Percentiles rank a stretch among this genome's conserved stretches.
Evolutionary conservation across 106 monocot genomes (phyloP).

Genomic region (Acanthochlamys bracteata): DNA sequence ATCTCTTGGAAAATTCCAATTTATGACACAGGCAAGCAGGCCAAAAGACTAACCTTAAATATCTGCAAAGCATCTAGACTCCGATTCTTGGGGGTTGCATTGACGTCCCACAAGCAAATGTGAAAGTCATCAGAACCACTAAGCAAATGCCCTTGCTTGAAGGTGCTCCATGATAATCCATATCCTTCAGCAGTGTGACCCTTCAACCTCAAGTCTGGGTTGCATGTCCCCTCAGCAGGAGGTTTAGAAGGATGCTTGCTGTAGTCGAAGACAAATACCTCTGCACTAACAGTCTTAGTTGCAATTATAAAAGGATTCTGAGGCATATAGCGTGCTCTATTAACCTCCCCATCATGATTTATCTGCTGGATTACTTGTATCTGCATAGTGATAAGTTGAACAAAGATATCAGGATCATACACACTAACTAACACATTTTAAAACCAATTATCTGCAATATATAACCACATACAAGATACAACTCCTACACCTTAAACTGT

Average conservation of each 20-base stretch:
- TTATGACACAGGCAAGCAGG: background rate
- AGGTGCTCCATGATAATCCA: constrained; percentile 96
- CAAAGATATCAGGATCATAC: constrained; percentile 1
- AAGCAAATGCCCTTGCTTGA: constrained; percentile 82
- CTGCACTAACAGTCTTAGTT: constrained; percentile 90
- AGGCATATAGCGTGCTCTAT: constrained; percentile 97
- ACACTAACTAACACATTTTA: background rate
- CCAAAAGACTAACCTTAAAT: constrained; percentile 63
- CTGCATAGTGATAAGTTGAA: constrained; percentile 26
- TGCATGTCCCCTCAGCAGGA: constrained; percentile 81
- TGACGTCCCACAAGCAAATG: constrained; percentile 98
- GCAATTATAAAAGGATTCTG: constrained; percentile 95
- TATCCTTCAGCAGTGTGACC: constrained; percentile 96
- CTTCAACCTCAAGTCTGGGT: constrained; percentile 84
- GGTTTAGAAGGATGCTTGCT: constrained; percentile 98
- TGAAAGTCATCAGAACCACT: constrained; percentile 99
- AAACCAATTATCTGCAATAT: too few relatives aligned
- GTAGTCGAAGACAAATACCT: constrained; percentile 97
- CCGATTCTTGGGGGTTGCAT: constrained; percentile 76
- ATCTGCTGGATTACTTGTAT: constrained; percentile 98
- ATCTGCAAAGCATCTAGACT: constrained; percentile 86
- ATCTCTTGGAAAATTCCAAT: background rate
- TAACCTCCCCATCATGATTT: constrained; percentile 99
- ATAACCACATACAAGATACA: too few relatives aligned
- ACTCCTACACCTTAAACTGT: too few relatives aligned